Conservation (phyloP, 139 green algal genomes). For the Chara braunii region DNA sequence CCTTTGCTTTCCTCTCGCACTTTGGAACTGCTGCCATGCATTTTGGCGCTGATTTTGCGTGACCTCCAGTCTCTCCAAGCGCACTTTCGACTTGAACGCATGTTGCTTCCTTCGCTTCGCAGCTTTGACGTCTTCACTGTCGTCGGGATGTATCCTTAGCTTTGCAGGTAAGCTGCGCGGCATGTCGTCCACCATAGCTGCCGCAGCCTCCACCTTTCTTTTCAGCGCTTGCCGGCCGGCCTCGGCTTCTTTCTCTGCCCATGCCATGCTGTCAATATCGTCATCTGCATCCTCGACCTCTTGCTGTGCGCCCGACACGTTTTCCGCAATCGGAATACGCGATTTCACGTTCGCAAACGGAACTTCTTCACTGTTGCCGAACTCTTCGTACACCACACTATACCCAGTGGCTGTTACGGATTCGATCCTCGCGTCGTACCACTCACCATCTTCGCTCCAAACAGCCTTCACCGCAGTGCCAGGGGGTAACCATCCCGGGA, state of each 20-base stretch:
- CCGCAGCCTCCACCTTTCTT: constrained; percentile 22
- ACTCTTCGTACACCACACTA: constrained; percentile 9
- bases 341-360: background rate
- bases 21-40: constrained; percentile 37
- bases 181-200: constrained; percentile 11
- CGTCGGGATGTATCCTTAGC: constrained; percentile 32
- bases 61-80: constrained; percentile 34
- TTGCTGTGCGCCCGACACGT: constrained; percentile 10
- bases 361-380: constrained; percentile 32
- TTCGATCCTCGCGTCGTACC: constrained; percentile 17
- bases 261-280: constrained; percentile 4
- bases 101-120: constrained; percentile 39
- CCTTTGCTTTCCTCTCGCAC: constrained; percentile 31
- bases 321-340: background rate
- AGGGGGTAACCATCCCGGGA: constrained; percentile 2
- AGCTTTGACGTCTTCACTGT: constrained; percentile 35
- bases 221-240: constrained; percentile 19
- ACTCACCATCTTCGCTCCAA: constrained; percentile 27
- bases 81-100: constrained; percentile 36
- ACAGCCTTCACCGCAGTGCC: constrained; percentile 11
- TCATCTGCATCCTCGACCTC: background rate
- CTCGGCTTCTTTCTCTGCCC: constrained; percentile 27
- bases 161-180: constrained; percentile 15
- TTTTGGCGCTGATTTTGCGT: constrained; percentile 29
- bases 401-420: constrained; percentile 11